These are phyloP conservation scores for Glebionis coronaria DNA, from an alignment of 129 eudicot genomes.

Conservation along the genomic window DNA sequence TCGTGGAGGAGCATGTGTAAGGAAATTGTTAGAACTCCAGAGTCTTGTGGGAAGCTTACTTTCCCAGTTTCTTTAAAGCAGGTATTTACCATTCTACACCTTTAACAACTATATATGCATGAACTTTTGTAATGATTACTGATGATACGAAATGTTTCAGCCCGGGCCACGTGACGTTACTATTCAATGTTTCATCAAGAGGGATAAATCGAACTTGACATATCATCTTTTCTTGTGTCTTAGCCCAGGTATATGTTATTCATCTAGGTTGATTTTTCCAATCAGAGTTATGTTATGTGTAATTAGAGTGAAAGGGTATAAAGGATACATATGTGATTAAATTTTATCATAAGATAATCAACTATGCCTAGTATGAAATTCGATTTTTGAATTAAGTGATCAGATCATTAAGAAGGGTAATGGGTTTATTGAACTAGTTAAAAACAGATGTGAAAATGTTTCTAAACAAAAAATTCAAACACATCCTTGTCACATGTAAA, in stretches of 20 bases:
- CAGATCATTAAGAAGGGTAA: no score
- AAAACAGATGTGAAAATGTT: no score
- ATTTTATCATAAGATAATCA: no score
- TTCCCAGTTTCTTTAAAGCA: conserved; percentile 88
- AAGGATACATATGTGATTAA: no score
- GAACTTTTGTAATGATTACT: conserved; percentile 11
- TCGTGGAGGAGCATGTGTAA: conserved; percentile 93
- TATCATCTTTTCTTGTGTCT: conserved; percentile 86
- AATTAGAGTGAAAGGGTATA: no score
- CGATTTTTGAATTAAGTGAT: no score
- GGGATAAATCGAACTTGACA: conserved; percentile 85
- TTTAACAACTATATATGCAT: background rate
- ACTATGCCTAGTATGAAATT: no score
- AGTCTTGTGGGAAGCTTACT: conserved; percentile 79
- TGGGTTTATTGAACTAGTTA: no score
- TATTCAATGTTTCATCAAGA: conserved; percentile 85
- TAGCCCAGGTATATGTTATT: conserved; percentile 57
- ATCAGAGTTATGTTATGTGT: no score
- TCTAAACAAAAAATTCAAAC: no score
- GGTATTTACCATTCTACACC: conserved; percentile 36
- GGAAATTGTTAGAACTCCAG: conserved; percentile 83
- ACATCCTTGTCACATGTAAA: background rate
- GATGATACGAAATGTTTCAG: conserved; percentile 38
- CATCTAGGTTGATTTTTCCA: background rate
- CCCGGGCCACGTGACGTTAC: conserved; percentile 93